Conservation (phyloP, 169 alveolate species). For the Cryptosporidium andersoni region DNA sequence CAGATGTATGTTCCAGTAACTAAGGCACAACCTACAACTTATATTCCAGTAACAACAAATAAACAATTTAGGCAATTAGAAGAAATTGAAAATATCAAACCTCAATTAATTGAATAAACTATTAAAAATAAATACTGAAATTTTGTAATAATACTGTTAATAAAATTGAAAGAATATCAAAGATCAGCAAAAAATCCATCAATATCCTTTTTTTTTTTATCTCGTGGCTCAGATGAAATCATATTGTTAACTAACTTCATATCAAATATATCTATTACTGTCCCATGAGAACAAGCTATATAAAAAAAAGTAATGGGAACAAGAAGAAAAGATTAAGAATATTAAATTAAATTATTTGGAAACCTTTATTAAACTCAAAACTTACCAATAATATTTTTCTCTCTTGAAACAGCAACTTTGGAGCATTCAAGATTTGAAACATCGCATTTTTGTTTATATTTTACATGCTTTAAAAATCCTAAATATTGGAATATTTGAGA, state of each 20-base stretch:
- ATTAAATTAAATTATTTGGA: slow-evolving; percentile 1
- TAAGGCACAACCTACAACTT: slow-evolving; percentile 51
- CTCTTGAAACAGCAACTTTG: slow-evolving; percentile 26
- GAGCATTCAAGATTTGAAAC: slow-evolving; percentile 45
- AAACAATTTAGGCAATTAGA: slow-evolving; percentile 56
- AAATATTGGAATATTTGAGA: too few species aligned
- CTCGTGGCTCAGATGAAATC: slow-evolving; percentile 24
- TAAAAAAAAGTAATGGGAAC: background rate
- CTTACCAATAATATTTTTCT: slow-evolving; percentile 50
- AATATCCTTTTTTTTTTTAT: slow-evolving; percentile 41
- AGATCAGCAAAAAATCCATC: slow-evolving; percentile 57
- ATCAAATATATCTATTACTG: slow-evolving; percentile 23
- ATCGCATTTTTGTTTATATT: slow-evolving; percentile 5
- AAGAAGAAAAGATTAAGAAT: background rate
- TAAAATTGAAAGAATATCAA: slow-evolving; percentile 1
- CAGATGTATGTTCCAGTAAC: slow-evolving; percentile 71
- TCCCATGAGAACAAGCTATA: slow-evolving; percentile 49
- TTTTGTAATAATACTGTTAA: background rate
- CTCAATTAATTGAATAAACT: slow-evolving; percentile 8
- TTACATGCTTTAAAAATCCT: too few species aligned
- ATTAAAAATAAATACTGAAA: background rate
- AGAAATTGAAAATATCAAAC: slow-evolving; percentile 5
- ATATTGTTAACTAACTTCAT: slow-evolving; percentile 54
- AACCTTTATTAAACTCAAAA: background rate
- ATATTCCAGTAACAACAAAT: slow-evolving; percentile 47